Conservation (phyloP, 805 yeast species). For the Saccharomycopsis malanga region DNA sequence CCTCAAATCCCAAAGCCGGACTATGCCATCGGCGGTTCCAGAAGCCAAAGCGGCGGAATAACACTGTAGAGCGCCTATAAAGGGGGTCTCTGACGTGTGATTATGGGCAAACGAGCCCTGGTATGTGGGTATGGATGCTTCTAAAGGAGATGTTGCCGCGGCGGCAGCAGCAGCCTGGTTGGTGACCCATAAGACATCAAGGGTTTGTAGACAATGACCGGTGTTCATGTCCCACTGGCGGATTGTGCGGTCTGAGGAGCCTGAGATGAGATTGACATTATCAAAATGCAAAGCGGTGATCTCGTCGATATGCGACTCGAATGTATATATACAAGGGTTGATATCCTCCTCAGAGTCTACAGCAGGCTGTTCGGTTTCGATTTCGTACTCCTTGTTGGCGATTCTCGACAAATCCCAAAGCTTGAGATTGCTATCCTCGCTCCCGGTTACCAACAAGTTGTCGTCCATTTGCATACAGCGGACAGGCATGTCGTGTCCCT, state of each 20-base stretch:
- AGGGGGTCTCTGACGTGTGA: constrained; percentile 29
- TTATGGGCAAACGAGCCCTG: constrained; percentile 9
- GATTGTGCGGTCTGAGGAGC: constrained; percentile 64
- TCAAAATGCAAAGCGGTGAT: constrained; percentile 55
- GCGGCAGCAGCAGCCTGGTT: constrained; percentile 9
- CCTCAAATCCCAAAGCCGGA: constrained; percentile 70
- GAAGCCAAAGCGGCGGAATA: constrained; percentile 73
- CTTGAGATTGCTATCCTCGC: constrained; percentile 54
- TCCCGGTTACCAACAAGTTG: constrained; percentile 45
- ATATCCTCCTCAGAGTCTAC: constrained; percentile 25
- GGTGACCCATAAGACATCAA: constrained; percentile 60
- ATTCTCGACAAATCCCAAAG: constrained; percentile 47
- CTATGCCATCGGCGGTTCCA: constrained; percentile 71
- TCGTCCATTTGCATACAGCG: constrained; percentile 54
- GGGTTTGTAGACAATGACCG: constrained; percentile 62
- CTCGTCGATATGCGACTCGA: constrained; percentile 61
- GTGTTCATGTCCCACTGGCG: constrained; percentile 68
- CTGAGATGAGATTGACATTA: constrained; percentile 51
- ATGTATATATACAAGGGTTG: constrained; percentile 38
- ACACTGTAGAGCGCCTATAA: constrained; percentile 62
- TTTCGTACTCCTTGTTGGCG: constrained; percentile 21
- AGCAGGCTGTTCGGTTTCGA: constrained; percentile 21
- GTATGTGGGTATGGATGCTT: not conserved
- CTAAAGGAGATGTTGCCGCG: constrained; percentile 15
- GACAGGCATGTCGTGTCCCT: constrained; percentile 38